Conservation (phyloP, 2,329 filamentous ascomycete genomes). For the Byssothecium circinans region DNA sequence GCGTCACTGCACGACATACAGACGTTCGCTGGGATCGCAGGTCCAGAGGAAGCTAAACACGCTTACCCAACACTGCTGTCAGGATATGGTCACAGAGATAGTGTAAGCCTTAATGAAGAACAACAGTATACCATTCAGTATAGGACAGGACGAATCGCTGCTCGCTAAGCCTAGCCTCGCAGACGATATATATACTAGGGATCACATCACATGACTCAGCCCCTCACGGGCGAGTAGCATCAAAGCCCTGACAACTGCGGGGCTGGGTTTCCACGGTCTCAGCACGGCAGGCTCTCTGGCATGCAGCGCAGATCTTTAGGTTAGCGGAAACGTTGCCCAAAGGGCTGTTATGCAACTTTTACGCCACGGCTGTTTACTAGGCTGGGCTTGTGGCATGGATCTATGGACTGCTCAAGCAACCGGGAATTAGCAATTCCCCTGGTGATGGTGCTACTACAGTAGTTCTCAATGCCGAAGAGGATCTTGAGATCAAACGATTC, state of each 20-base stretch:
- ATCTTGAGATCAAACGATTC: constrained; percentile 58
- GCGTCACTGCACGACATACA: constrained; percentile 67
- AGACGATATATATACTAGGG: too few species aligned
- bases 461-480: constrained; percentile 61
- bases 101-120: too few species aligned
- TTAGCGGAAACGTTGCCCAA: constrained; percentile 59
- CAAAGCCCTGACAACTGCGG: too few species aligned
- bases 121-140: too few species aligned
- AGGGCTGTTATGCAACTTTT: constrained; percentile 64
- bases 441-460: constrained; percentile 16
- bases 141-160: too few species aligned
- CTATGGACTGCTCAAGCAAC: constrained; percentile 59
- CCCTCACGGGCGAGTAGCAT: too few species aligned
- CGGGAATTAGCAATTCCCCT: constrained; percentile 26
- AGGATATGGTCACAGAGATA: too few species aligned
- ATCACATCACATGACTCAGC: too few species aligned
- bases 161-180: too few species aligned
- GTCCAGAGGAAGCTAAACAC: constrained; percentile 64
- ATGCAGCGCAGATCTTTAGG: constrained; percentile 67
- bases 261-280: constrained; percentile 61
- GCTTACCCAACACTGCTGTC: constrained; percentile 62
- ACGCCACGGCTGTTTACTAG: constrained; percentile 69
- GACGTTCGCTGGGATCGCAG: constrained; percentile 68
- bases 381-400: constrained; percentile 69
- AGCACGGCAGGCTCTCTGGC: constrained; percentile 65